phyloP scores from a whole-genome alignment of 2,329 filamentous ascomycete species.

The Talaromyces sp. region DNA sequence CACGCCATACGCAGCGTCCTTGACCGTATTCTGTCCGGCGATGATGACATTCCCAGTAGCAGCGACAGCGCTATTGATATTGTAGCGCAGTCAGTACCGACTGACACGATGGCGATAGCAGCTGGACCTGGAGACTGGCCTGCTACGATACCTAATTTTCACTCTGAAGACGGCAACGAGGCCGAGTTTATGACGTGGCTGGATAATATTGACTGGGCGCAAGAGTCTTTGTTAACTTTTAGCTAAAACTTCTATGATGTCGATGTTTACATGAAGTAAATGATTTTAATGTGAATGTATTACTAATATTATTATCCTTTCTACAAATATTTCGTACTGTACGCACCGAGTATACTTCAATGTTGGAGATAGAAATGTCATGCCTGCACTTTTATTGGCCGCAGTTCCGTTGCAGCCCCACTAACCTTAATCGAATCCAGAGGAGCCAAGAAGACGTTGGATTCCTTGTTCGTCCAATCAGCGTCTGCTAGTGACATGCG shows the following conservation, averaged over 20 bases:
- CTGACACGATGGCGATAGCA: neutral
- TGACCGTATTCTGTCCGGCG: constrained; percentile 13
- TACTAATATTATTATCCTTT: neutral
- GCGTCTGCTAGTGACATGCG: neutral
- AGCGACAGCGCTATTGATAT: neutral
- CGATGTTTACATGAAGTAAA: neutral
- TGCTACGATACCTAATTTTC: neutral
- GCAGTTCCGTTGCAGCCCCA: neutral
- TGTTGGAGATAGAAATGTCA: neutral
- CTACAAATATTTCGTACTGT: neutral
- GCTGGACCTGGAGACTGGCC: neutral
- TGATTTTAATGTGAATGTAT: neutral
- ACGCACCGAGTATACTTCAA: too few relatives aligned
- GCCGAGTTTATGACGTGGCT: constrained; percentile 14
- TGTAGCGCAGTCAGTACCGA: neutral
- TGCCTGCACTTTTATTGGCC: neutral
- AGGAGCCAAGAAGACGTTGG: too few relatives aligned
- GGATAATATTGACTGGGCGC: constrained; percentile 16
- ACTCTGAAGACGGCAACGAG: neutral
- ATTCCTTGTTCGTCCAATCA: neutral
- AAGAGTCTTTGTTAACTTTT: constrained; percentile 13
- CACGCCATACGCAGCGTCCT: constrained; percentile 14
- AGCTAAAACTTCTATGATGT: neutral
- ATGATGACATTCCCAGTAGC: neutral
- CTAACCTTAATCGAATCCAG: neutral